These are phyloP conservation scores for Pyricularia sp. DNA, from an alignment of 2,329 filamentous ascomycete species.

Conservation along the genomic window DNA sequence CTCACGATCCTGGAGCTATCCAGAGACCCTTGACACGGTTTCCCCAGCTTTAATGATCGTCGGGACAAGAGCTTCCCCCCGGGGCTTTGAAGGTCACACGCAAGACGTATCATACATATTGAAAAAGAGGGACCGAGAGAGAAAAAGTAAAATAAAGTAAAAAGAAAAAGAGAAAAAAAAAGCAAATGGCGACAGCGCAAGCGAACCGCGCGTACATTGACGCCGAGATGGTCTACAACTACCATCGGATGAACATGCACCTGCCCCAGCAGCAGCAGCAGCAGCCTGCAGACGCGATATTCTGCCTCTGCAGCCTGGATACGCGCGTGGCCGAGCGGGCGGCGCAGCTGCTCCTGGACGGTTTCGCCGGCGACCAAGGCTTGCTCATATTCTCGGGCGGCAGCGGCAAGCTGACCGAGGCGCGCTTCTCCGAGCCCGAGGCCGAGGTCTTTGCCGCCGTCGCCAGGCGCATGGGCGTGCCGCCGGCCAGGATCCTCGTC, in stretches of 20 bases:
- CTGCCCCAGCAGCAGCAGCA: constrained; percentile 7
- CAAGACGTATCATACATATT: not conserved
- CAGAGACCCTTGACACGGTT: not conserved
- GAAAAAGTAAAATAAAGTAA: not conserved
- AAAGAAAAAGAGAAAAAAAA: not conserved
- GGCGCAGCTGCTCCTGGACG: constrained; percentile 27
- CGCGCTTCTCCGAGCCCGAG: constrained; percentile 25
- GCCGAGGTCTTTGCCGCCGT: constrained; percentile 28
- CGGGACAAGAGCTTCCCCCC: not conserved
- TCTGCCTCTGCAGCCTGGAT: constrained; percentile 35
- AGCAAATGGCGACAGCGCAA: not conserved
- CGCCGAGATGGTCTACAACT: constrained; percentile 27
- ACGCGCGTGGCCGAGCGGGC: constrained; percentile 28
- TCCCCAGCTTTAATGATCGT: not conserved
- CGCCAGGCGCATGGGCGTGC: constrained; percentile 25
- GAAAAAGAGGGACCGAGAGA: no score
- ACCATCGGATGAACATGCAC: constrained; percentile 26
- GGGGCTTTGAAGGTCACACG: not conserved
- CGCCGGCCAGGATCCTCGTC: constrained; percentile 22
- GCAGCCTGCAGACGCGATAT: constrained; percentile 25
- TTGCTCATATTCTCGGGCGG: constrained; percentile 31
- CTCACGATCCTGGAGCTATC: not conserved
- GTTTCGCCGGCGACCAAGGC: constrained; percentile 15
- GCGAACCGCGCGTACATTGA: constrained; percentile 12
- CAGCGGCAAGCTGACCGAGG: constrained; percentile 25